These are phyloP conservation scores for Aureobasidium namibiae DNA, from an alignment of 2,329 filamentous ascomycete species.

Conservation along the genomic window DNA sequence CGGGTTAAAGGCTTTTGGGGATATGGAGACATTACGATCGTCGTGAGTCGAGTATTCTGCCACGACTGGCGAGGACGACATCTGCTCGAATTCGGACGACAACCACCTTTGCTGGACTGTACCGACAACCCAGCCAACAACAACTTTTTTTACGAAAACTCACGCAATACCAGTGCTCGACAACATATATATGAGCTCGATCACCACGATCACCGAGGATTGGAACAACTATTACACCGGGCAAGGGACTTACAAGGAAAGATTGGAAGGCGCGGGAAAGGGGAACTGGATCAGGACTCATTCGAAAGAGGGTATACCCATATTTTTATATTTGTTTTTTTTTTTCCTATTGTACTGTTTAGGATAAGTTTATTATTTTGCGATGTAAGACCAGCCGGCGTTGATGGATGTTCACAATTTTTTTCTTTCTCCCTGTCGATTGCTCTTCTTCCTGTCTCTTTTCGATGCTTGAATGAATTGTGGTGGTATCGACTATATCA, in stretches of 20 bases:
- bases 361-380: no score
- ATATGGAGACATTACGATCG: background rate
- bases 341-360: no score
- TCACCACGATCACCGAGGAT: no score
- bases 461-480: no score
- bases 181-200: no score
- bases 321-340: background rate
- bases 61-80: background rate
- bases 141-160: background rate
- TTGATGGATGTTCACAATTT: no score
- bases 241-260: background rate
- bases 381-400: no score
- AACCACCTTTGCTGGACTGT: background rate
- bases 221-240: background rate
- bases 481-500: no score
- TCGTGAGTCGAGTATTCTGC: background rate
- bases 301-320: background rate
- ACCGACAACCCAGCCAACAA: background rate
- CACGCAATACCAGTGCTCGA: no score
- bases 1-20: conserved; percentile 24
- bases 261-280: background rate
- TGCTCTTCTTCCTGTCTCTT: no score
- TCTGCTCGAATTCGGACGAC: background rate
- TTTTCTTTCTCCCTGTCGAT: no score
- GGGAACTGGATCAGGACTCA: no score